Evolutionary conservation across 306 rosid species (phyloP), one percentile per base, ranked within the genome.

Genomic region (Gillenia trifoliata): DNA sequence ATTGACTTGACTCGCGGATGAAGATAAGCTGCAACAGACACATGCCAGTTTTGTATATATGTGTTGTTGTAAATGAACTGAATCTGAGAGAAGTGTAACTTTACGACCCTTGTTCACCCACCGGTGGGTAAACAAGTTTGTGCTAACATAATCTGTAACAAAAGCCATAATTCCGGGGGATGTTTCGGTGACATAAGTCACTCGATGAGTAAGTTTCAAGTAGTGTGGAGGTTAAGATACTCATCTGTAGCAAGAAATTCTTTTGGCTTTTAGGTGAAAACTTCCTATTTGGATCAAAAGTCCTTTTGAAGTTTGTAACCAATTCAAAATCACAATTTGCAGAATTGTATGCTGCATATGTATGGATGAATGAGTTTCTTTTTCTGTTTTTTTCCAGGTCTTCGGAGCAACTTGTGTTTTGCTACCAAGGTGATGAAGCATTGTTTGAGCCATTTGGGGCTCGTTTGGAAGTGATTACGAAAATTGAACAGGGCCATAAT

Each of bases 1-100:
- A 90, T 95, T 61, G 99, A 95, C 88, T 81, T 92, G 91, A 95
- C 78, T 57, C 96, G 95, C 9, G 98, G 98, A 40, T 92, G 89
- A 90, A 75, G 61, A 66, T 69, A 76, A 72, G 64, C 77, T 70
- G 81, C 80, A 77, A 88, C 83, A 85, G 86, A 82, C 83, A 81
- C 85, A 81, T 85, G 82, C 64, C 82, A 73, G 85, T 81, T 90
- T 87, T 90, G 93, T 91, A 86, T 83, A 87, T 78, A 80, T 81
- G 81, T 88, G 81, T 83, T 79, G 88, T 81, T 87, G 97, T 87
- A 87, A 79, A 93, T 84, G 81, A 80, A 71, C 75, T 47, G 77
- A 77, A 80, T 76, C 79, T 81, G 82, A 79, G 80, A 78, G 85
- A 86, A 71, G 76, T 80, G 84, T 85, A 86, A 38, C 83, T 56